phyloP scores from a whole-genome alignment of 345 rosid species.

The Rhodomyrtus tomentosa region DNA sequence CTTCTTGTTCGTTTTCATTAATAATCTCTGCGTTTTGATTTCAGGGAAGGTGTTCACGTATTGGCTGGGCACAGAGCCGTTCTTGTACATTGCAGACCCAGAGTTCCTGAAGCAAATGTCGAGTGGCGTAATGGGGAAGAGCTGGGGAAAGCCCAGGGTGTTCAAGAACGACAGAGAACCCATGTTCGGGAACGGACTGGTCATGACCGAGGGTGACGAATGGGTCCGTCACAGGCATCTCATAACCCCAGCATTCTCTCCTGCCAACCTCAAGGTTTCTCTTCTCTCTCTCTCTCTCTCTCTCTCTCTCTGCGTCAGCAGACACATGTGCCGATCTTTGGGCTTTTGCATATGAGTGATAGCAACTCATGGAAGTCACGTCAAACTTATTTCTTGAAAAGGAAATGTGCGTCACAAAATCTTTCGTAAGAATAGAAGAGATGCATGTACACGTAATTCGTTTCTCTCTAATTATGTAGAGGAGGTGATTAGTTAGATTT shows the following conservation, averaged over 20 bases:
- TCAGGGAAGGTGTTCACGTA: constrained; percentile 87
- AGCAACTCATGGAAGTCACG: neutral
- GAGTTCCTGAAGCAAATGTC: constrained; percentile 72
- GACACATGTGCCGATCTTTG: neutral
- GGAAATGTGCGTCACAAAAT: neutral
- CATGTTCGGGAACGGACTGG: constrained; percentile 82
- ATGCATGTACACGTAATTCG: neutral
- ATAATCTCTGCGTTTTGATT: neutral
- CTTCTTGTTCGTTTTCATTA: neutral
- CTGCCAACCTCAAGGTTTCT: constrained; percentile 79
- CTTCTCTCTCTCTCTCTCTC: neutral
- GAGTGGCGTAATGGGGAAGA: constrained; percentile 74
- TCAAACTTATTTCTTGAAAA: neutral
- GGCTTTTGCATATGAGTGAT: neutral
- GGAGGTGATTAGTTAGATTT: neutral
- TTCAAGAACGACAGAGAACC: constrained; percentile 79
- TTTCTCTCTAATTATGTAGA: neutral
- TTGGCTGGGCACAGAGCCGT: constrained; percentile 96
- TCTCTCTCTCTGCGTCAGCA: neutral
- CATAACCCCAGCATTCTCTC: constrained; percentile 79
- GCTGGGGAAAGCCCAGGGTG: constrained; percentile 88
- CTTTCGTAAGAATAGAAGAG: neutral
- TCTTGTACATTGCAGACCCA: constrained; percentile 80
- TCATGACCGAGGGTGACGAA: constrained; percentile 85
- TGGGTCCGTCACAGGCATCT: constrained; percentile 92